Evolutionary conservation across 352 stramenopile genomes (phyloP), one percentile per base, ranked within the genome.

Genomic region (Elongisporangium undulatum): DNA sequence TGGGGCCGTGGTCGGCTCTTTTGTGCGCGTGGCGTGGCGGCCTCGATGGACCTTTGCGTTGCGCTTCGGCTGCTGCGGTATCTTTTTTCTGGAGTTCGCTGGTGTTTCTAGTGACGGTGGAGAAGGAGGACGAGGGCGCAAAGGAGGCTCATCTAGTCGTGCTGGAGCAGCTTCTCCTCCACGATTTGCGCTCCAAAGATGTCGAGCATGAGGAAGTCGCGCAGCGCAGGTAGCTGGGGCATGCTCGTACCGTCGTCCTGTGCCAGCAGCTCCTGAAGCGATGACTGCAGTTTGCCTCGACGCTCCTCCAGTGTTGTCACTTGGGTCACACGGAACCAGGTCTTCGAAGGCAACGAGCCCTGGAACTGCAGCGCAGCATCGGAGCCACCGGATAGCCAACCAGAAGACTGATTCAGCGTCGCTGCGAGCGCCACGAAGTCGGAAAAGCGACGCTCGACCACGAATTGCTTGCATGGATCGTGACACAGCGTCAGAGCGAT

Each of bases 201-300:
- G 59, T 94, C 84, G 49, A 94, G 77, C 77, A 90, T 78, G 45
- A 94, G 74, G 69, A 94, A 94, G 61, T 90, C 78, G 24, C 84
- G 79, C 38, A 94, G 53, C 16, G 81, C 41, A 4, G 79, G 71
- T 21, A 82, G 57, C 10, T 75, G 75, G 49, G 70, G 86, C 19
- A 85, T 68, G 24, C 50, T 51, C n/a, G 73, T 62, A 5, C 71
- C 57, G 20, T 63, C 49, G 17, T 82, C 67, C 39, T 79, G 53
- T 7, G 55, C 51, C 19, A 92, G 63, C 52, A 94, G 58, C 19
- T 57, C 67, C 55, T 86, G 69, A 45, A 94, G 56, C 19, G 73
- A 79, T 13, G 41, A 49, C 52, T 92, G 80, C 5, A 94, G 69
- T 26, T 85, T 71, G 17, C 55, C 71, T 9, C 82, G 78, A 12